A percentile compares a stretch with the other conserved stretches of the same genome.
These are phyloP conservation scores for Collybia mongolica DNA, from an alignment of 768 basidiomycete genomes.

Conservation along the genomic window DNA sequence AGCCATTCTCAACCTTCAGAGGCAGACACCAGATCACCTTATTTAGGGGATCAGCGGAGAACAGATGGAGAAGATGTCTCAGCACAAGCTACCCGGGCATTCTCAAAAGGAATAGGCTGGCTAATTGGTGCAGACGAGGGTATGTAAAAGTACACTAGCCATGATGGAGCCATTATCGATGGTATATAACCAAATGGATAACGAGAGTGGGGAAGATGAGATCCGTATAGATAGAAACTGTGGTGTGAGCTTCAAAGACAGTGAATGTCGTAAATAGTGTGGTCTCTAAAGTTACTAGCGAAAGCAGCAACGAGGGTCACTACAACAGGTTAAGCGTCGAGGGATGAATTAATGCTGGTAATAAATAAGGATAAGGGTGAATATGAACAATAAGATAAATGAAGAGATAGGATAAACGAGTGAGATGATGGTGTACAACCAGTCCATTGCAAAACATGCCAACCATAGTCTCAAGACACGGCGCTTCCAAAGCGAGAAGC, in stretches of 20 bases:
- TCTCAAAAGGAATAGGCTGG: slow-evolving; percentile 95
- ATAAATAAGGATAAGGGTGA: slow-evolving; percentile 7
- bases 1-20: slow-evolving; percentile 38
- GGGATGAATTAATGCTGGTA: slow-evolving; percentile 1
- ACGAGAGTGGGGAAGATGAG: background rate
- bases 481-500: slow-evolving; percentile 60
- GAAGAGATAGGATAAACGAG: slow-evolving; percentile 15
- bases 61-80: slow-evolving; percentile 62
- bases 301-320: background rate
- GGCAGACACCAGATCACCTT: slow-evolving; percentile 32
- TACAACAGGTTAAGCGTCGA: slow-evolving; percentile 1
- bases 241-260: background rate
- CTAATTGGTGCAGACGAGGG: slow-evolving; percentile 83
- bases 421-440: slow-evolving; percentile 11
- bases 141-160: slow-evolving; percentile 14
- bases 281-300: background rate
- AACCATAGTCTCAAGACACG: slow-evolving; percentile 26
- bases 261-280: background rate
- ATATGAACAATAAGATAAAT: slow-evolving; percentile 10
- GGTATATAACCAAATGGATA: background rate
- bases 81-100: slow-evolving; percentile 70
- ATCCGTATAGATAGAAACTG: background rate
- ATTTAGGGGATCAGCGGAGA: slow-evolving; percentile 38
- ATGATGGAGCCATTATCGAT: background rate
- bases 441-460: slow-evolving; percentile 1